Percentiles rank a stretch among this genome's conserved stretches.
These are phyloP conservation scores for Flaveria trinervia DNA, from an alignment of 129 eudicot genomes.

Conservation along the genomic window DNA sequence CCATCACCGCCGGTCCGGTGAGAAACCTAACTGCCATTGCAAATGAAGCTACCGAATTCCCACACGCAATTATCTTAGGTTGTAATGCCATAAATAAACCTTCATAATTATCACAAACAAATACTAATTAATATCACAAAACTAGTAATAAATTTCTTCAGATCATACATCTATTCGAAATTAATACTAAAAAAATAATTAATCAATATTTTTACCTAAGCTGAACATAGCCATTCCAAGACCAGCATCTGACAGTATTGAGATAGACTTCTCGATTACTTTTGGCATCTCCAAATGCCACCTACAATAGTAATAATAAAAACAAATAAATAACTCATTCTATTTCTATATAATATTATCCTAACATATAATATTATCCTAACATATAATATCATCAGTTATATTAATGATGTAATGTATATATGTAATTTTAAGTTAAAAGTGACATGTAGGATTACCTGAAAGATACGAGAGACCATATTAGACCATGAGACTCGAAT, in stretches of 20 bases:
- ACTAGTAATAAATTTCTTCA: no score
- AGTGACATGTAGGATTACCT: slow-evolving; percentile 42
- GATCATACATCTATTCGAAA: no score
- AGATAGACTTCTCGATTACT: slow-evolving; percentile 64
- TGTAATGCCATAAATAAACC: slow-evolving; percentile 99
- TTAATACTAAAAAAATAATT: neutral
- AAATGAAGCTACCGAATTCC: slow-evolving; percentile 79
- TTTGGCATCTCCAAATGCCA: slow-evolving; percentile 87
- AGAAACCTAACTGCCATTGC: slow-evolving; percentile 98
- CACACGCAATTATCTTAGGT: slow-evolving; percentile 96
- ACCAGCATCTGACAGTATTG: slow-evolving; percentile 93
- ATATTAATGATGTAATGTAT: neutral
- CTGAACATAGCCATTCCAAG: slow-evolving; percentile 99
- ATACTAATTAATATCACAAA: neutral
- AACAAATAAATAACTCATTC: neutral
- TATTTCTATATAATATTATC: neutral
- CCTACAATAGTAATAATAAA: slow-evolving; percentile 41
- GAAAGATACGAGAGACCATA: slow-evolving; percentile 78
- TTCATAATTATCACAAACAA: slow-evolving; percentile 13
- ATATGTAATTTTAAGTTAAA: neutral
- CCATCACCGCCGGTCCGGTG: slow-evolving; percentile 98
- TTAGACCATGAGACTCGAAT: slow-evolving; percentile 88
- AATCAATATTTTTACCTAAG: slow-evolving; percentile 52
- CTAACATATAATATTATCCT: slow-evolving; percentile 8
- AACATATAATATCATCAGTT: slow-evolving; percentile 1